Conservation (phyloP, 2,329 filamentous ascomycete species). For the Hymenoscyphus occultus region DNA sequence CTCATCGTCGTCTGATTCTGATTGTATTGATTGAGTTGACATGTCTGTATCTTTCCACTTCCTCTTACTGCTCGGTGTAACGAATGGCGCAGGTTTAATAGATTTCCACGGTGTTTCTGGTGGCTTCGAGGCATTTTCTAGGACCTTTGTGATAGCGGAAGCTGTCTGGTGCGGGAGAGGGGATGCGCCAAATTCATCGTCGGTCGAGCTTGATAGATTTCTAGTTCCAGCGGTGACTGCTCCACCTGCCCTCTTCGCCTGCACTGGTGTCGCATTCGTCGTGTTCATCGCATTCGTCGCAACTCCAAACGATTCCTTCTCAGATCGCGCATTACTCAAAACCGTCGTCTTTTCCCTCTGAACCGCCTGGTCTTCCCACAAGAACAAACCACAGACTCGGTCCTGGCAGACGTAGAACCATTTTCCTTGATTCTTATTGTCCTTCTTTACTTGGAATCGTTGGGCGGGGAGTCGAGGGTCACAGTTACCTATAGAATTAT, state of each 20-base stretch:
- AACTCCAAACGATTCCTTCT: slow-evolving; percentile 29
- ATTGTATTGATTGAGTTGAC: background rate
- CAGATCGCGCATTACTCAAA: slow-evolving; percentile 45
- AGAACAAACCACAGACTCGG: slow-evolving; percentile 52
- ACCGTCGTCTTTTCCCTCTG: slow-evolving; percentile 44
- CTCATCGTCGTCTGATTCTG: slow-evolving; percentile 27
- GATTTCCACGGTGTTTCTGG: slow-evolving; percentile 30
- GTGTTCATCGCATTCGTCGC: slow-evolving; percentile 13
- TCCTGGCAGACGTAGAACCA: slow-evolving; percentile 54
- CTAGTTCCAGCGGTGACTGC: slow-evolving; percentile 16
- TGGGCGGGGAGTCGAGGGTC: slow-evolving; percentile 47
- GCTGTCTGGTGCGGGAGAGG: slow-evolving; percentile 27
- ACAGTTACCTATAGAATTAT: slow-evolving; percentile 45
- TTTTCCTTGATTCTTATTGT: slow-evolving; percentile 48
- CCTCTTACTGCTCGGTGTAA: slow-evolving; percentile 33
- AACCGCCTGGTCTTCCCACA: slow-evolving; percentile 54
- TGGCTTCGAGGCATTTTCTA: background rate
- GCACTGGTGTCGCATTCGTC: slow-evolving; percentile 7
- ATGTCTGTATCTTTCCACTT: slow-evolving; percentile 27
- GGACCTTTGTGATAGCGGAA: slow-evolving; percentile 18
- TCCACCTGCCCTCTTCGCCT: slow-evolving; percentile 22
- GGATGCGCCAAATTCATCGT: slow-evolving; percentile 33
- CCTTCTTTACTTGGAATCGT: slow-evolving; percentile 49
- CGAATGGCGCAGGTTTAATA: slow-evolving; percentile 19
- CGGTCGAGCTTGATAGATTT: slow-evolving; percentile 10